Evolutionary conservation across 352 stramenopile species (phyloP).

Genomic region (Pythium folliculosum): DNA sequence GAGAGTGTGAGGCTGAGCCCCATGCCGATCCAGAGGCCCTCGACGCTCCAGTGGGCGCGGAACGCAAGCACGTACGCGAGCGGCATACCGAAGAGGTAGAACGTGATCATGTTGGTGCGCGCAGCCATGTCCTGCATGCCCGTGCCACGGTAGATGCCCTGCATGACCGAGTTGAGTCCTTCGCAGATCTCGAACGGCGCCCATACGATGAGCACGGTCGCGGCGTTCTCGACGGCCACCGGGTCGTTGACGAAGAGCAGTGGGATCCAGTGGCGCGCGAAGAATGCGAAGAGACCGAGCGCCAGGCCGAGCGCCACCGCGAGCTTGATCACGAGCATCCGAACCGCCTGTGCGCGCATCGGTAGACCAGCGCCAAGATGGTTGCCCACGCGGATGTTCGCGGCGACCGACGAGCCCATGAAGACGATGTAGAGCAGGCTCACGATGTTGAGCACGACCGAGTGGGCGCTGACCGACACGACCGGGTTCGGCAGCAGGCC

Average conservation of each 20-base stretch:
- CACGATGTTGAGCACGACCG: slow-evolving; percentile 71
- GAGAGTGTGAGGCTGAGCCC: slow-evolving; percentile 50
- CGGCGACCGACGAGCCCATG: slow-evolving; percentile 60
- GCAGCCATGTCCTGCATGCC: slow-evolving; percentile 74
- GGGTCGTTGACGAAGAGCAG: slow-evolving; percentile 49
- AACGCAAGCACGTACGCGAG: slow-evolving; percentile 66
- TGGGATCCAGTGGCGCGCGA: slow-evolving; percentile 56
- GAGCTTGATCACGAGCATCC: slow-evolving; percentile 45
- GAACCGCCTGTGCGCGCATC: slow-evolving; percentile 54
- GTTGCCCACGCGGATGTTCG: slow-evolving; percentile 79
- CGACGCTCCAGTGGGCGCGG: slow-evolving; percentile 42
- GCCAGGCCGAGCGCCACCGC: slow-evolving; percentile 31
- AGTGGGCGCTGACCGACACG: slow-evolving; percentile 68
- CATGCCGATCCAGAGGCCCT: slow-evolving; percentile 83
- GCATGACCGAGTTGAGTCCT: slow-evolving; percentile 62
- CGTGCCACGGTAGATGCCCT: slow-evolving; percentile 75
- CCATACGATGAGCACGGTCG: slow-evolving; percentile 56
- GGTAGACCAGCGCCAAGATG: slow-evolving; percentile 69
- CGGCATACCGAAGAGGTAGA: slow-evolving; percentile 79
- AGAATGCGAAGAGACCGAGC: slow-evolving; percentile 41
- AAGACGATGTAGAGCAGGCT: slow-evolving; percentile 79
- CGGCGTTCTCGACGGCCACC: slow-evolving; percentile 39
- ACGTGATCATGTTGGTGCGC: slow-evolving; percentile 68
- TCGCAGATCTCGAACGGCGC: slow-evolving; percentile 78
- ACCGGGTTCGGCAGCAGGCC: slow-evolving; percentile 65